Evolutionary conservation across 2,329 filamentous ascomycete genomes (phyloP).

Genomic region (Xylariaceae sp.): DNA sequence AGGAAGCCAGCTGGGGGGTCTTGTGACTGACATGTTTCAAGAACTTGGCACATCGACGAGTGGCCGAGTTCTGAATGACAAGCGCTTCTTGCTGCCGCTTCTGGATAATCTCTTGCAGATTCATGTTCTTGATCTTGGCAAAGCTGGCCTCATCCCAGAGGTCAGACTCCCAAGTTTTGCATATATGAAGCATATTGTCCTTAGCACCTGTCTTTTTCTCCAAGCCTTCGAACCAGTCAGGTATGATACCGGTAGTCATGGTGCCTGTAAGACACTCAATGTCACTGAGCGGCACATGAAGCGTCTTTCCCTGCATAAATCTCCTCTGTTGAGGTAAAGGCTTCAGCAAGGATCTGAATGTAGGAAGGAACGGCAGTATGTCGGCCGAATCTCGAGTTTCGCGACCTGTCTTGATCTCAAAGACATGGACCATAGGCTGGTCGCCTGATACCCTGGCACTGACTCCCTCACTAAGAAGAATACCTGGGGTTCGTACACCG

Average conservation of each 20-base stretch:
- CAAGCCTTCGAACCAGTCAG: conserved; percentile 52
- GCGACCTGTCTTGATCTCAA: conserved; percentile 69
- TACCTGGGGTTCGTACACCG: conserved; percentile 75
- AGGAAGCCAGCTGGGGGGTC: too few species aligned
- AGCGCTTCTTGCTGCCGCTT: conserved; percentile 62
- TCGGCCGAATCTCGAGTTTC: conserved; percentile 75
- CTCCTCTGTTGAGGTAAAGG: conserved; percentile 61
- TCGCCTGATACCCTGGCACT: conserved; percentile 53
- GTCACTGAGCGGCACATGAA: conserved; percentile 69
- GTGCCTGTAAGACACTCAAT: conserved; percentile 81
- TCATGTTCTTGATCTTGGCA: conserved; percentile 74
- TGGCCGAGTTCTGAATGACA: conserved; percentile 60
- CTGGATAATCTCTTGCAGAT: conserved; percentile 73
- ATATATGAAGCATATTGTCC: conserved; percentile 64
- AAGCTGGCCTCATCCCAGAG: conserved; percentile 85
- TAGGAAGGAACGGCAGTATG: conserved; percentile 74
- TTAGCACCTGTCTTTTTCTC: conserved; percentile 53
- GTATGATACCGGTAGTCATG: conserved; percentile 52
- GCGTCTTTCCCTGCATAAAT: conserved; percentile 64
- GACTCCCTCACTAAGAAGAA: conserved; percentile 73
- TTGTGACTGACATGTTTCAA: conserved; percentile 71
- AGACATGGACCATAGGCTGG: conserved; percentile 68
- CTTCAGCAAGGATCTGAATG: conserved; percentile 64
- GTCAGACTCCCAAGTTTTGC: conserved; percentile 67
- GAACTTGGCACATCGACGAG: conserved; percentile 70